Percentiles rank a stretch among this genome's conserved stretches.
These are phyloP conservation scores for Erythrophleum fordii DNA, from an alignment of 306 rosid species.

Conservation along the genomic window DNA sequence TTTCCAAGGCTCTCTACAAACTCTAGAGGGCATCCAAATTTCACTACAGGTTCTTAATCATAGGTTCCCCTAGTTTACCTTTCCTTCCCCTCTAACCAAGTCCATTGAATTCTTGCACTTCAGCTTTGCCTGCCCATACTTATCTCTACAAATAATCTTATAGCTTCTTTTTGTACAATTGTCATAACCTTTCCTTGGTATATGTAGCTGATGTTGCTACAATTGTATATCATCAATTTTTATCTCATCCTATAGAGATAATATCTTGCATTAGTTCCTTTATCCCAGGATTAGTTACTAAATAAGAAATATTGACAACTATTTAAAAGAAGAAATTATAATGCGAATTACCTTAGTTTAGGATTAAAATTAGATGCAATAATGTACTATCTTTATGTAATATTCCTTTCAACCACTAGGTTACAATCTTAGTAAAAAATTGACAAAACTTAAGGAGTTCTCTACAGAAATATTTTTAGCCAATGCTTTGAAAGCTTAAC, in stretches of 20 bases:
- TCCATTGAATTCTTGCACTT: slow-evolving; percentile 61
- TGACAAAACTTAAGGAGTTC: not conserved
- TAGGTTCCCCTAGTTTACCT: slow-evolving; percentile 66
- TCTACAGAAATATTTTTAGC: not conserved
- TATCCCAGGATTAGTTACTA: slow-evolving; percentile 7
- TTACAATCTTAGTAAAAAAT: not conserved
- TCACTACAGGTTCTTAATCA: slow-evolving; percentile 48
- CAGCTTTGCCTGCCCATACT: slow-evolving; percentile 47
- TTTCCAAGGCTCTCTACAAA: too few relatives aligned
- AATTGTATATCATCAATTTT: slow-evolving; percentile 43
- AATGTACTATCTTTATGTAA: slow-evolving; percentile 4
- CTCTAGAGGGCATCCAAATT: too few relatives aligned
- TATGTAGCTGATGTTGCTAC: slow-evolving; percentile 40
- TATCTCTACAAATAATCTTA: slow-evolving; percentile 44
- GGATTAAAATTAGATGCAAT: slow-evolving; percentile 27
- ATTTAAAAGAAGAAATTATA: slow-evolving; percentile 28
- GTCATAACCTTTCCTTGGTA: slow-evolving; percentile 41
- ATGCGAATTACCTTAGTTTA: slow-evolving; percentile 6
- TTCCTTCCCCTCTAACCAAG: slow-evolving; percentile 59
- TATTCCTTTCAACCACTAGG: not conserved
- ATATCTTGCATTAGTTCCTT: slow-evolving; percentile 32
- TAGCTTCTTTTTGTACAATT: slow-evolving; percentile 43
- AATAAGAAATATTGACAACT: slow-evolving; percentile 28
- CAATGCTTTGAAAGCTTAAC: not conserved
- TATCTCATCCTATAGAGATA: slow-evolving; percentile 43